phyloP scores from a whole-genome alignment of 192 early-diverging fungal genomes.

The Coemansia sp. region DNA sequence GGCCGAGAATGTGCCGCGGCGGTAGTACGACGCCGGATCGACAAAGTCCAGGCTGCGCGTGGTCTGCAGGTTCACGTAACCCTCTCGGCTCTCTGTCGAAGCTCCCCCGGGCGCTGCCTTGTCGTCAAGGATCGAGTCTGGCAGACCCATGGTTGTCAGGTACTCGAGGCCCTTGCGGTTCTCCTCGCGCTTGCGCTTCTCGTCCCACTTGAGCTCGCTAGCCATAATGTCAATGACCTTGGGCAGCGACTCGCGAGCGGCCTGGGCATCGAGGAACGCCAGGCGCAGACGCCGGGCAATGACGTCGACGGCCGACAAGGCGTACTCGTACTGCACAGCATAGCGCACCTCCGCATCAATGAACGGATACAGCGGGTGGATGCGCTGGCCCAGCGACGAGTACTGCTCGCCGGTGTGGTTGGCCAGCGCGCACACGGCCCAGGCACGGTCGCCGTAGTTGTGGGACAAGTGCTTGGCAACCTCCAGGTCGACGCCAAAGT shows the following conservation, averaged over 20 bases:
- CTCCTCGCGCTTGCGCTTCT: constrained; percentile 63
- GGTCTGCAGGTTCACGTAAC: constrained; percentile 17
- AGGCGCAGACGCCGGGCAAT: constrained; percentile 85
- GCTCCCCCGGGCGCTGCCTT: neutral
- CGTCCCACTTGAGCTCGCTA: constrained; percentile 75
- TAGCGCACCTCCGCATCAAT: constrained; percentile 92
- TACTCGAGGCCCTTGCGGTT: constrained; percentile 64
- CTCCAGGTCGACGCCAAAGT: constrained; percentile 88
- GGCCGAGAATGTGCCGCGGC: constrained; percentile 47
- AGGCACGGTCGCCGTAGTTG: constrained; percentile 92
- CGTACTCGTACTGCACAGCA: constrained; percentile 87
- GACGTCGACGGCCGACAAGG: constrained; percentile 90
- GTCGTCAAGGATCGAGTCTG: constrained; percentile 43
- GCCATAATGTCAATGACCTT: constrained; percentile 88
- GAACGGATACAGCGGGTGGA: constrained; percentile 82
- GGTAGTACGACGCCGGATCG: constrained; percentile 49
- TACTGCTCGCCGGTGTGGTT: constrained; percentile 64
- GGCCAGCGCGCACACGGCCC: constrained; percentile 84
- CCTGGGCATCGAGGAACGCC: constrained; percentile 90
- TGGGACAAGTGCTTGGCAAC: constrained; percentile 85
- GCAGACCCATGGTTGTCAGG: constrained; percentile 90
- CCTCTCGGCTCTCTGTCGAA: constrained; percentile 5
- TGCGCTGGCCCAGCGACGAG: constrained; percentile 74
- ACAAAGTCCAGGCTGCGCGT: constrained; percentile 28
- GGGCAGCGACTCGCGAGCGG: constrained; percentile 79